These are phyloP conservation scores for Yamadazyma pseudoaaseri DNA, from an alignment of 1,139 yeast species.

Conservation along the genomic window DNA sequence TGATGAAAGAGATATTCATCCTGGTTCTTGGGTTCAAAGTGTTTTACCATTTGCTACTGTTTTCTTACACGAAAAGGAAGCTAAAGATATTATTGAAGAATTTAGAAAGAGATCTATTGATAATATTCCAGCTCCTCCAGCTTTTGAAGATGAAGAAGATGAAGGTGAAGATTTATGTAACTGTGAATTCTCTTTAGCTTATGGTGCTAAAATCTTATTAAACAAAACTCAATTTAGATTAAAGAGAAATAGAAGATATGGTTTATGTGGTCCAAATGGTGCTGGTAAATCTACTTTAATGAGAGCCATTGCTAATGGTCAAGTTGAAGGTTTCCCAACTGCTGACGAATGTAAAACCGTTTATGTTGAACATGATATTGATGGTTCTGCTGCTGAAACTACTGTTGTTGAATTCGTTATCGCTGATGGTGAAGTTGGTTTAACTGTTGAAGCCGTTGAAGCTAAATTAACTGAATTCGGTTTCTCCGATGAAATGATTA, in stretches of 20 bases:
- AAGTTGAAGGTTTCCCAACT: constrained; percentile 99
- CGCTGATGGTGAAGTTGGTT: constrained; percentile 78
- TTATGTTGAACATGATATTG: constrained; percentile 99
- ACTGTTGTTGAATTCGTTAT: constrained; percentile 88
- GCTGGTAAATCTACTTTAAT: constrained; percentile 99
- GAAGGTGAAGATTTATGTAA: constrained; percentile 99
- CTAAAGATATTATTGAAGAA: constrained; percentile 88
- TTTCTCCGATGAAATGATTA: constrained; percentile 89
- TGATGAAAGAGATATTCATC: constrained; percentile 96
- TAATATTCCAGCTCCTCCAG: constrained; percentile 95
- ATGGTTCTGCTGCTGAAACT: constrained; percentile 96
- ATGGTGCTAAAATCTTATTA: constrained; percentile 99
- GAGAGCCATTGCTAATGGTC: constrained; percentile 99
- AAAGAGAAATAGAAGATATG: constrained; percentile 99
- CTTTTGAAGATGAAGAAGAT: constrained; percentile 98
- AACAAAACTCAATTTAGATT: constrained; percentile 99
- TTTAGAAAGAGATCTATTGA: constrained; percentile 96
- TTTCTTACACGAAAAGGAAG: constrained; percentile 90
- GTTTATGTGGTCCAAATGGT: constrained; percentile 99
- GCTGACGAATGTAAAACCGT: constrained; percentile 98
- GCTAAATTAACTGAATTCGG: constrained; percentile 82
- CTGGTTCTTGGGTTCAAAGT: constrained; percentile 85
- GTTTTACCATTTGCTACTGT: constrained; percentile 93
- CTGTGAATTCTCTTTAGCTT: constrained; percentile 99
- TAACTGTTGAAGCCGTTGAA: constrained; percentile 64